Evolutionary conservation across 768 basidiomycete species (phyloP).

Genomic region (Leccinum rimulosum): DNA sequence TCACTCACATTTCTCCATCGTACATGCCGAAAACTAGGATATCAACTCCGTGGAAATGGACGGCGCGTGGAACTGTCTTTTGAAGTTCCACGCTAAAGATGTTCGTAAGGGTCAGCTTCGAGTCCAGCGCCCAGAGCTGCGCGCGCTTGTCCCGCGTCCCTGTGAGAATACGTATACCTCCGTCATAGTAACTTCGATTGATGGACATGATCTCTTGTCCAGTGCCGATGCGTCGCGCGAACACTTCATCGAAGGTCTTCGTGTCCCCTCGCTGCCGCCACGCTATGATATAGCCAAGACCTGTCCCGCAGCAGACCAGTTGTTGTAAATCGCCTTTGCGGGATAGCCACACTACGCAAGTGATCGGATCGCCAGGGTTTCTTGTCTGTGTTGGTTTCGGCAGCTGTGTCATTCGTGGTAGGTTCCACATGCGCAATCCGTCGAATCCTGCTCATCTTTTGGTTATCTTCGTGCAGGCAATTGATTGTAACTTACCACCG

Average conservation of each 20-base stretch:
- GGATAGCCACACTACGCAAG: neutral
- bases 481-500: neutral
- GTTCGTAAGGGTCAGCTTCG: neutral
- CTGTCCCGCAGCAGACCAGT: neutral
- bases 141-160: neutral
- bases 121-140: neutral
- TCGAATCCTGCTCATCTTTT: too few species aligned
- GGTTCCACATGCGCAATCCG: neutral
- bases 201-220: neutral
- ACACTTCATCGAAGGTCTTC: neutral
- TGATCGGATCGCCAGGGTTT: neutral
- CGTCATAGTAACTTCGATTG: neutral
- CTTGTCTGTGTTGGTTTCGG: neutral
- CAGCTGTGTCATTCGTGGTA: neutral
- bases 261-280: neutral
- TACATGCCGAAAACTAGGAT: neutral
- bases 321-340: neutral
- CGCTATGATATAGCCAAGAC: neutral
- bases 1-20: neutral
- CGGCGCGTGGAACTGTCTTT: neutral
- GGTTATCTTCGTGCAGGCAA: too few species aligned
- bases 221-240: neutral
- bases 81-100: neutral
- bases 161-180: neutral
- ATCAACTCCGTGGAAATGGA: neutral